Conservation (phyloP, 768 basidiomycete genomes). For the Mycena vulgaris region DNA sequence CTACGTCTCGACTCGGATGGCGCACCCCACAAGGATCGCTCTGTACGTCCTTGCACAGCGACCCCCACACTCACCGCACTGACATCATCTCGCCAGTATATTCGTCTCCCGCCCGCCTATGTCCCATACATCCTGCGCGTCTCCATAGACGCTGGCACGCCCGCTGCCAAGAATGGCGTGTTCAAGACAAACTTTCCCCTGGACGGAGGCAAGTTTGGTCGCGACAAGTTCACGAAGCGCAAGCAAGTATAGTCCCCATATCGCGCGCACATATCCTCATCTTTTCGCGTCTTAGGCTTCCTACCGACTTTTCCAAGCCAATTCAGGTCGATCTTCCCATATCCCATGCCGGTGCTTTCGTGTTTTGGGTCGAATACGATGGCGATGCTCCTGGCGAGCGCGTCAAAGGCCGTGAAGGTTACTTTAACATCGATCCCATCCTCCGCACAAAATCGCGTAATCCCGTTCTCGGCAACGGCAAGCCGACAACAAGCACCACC, state of each 20-base stretch:
- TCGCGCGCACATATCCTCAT: conserved; percentile 39
- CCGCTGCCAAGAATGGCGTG: conserved; percentile 90
- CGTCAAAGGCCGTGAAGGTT: conserved; percentile 88
- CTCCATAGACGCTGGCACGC: conserved; percentile 92
- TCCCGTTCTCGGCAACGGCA: conserved; percentile 75
- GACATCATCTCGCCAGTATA: conserved; percentile 73
- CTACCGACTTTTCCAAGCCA: conserved; percentile 89
- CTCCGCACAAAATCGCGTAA: conserved; percentile 83
- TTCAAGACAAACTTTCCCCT: conserved; percentile 98
- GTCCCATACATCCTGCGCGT: conserved; percentile 93
- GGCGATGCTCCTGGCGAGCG: conserved; percentile 70
- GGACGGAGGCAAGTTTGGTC: conserved; percentile 88
- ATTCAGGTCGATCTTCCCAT: conserved; percentile 96
- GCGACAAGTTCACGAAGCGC: conserved; percentile 81
- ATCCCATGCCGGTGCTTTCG: conserved; percentile 96
- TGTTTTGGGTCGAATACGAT: conserved; percentile 96
- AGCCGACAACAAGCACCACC: conserved; percentile 65
- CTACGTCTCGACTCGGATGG: conserved; percentile 91
- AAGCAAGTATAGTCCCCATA: conserved; percentile 65
- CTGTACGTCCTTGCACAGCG: conserved; percentile 65
- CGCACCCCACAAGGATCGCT: conserved; percentile 87
- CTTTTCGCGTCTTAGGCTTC: conserved; percentile 67
- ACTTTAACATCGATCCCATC: conserved; percentile 96
- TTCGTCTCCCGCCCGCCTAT: conserved; percentile 94
- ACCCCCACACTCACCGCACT: conserved; percentile 22